These are phyloP conservation scores for Claviceps spartinae DNA, from an alignment of 2,329 filamentous ascomycete genomes.

Conservation along the genomic window DNA sequence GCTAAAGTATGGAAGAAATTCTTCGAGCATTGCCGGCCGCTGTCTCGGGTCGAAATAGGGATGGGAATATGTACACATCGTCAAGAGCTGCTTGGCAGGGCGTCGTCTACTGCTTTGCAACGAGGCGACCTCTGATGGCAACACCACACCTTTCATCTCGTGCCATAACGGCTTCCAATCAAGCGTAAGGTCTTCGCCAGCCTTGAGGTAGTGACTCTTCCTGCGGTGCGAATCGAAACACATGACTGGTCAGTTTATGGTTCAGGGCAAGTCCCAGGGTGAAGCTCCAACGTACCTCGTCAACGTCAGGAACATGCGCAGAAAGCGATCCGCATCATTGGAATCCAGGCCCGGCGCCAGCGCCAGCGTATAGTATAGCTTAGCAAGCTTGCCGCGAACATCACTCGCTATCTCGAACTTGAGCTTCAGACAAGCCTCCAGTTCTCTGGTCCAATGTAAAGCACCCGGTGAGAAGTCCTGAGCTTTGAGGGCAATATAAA, in stretches of 20 bases:
- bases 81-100: slow-evolving; percentile 56
- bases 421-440: slow-evolving; percentile 85
- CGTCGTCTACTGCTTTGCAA: slow-evolving; percentile 43
- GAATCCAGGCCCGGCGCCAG: slow-evolving; percentile 81
- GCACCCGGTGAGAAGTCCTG: slow-evolving; percentile 92
- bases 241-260: not conserved
- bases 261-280: not conserved
- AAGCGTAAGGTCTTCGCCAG: slow-evolving; percentile 74
- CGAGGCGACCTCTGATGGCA: slow-evolving; percentile 68
- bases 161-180: slow-evolving; percentile 92
- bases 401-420: slow-evolving; percentile 93
- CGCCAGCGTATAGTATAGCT: slow-evolving; percentile 86
- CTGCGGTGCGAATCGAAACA: slow-evolving; percentile 26
- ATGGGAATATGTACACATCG: slow-evolving; percentile 81
- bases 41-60: slow-evolving; percentile 86
- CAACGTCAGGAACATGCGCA: slow-evolving; percentile 89
- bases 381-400: slow-evolving; percentile 70
- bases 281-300: slow-evolving; percentile 56
- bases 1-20: slow-evolving; percentile 77
- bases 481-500: slow-evolving; percentile 82
- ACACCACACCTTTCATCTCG: slow-evolving; percentile 78
- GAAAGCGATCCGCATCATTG: slow-evolving; percentile 72
- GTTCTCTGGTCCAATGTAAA: slow-evolving; percentile 92
- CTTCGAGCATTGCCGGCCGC: slow-evolving; percentile 66
- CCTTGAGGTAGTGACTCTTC: slow-evolving; percentile 89